Base-by-base conservation (phyloP, 139 green algal genomes). In the Haematococcus lacustris region DNA sequence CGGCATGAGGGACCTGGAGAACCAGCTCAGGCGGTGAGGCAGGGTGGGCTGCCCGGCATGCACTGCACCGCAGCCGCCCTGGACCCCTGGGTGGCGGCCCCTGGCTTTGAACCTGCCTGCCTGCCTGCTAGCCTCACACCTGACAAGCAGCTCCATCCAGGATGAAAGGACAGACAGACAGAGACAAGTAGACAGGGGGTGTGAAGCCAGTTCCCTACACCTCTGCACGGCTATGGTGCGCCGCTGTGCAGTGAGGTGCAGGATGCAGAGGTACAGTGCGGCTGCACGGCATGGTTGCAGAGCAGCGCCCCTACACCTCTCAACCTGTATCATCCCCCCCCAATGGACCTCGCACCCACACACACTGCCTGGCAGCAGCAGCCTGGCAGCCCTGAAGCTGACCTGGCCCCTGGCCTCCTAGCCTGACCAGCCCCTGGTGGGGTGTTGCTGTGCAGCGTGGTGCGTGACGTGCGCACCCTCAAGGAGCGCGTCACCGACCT, bases 1-100 rank as follows among this genome's bases (percentile, higher is more conserved):
- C 3, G 75, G 69, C 32, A 65, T 80, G 50, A 78, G 73, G 51
- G 77, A 82, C 33, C 38, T 81, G 59, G 79, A 84, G 63, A 35
- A 47, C 3, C 75, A 81, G 63, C 38, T 84, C 4, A 74, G 68
- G 57, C 65, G 67, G 47, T 64, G 13, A 57, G 47, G 13, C 13
- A 28, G 47, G 13, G 47, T 57, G 47, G 13, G 21, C 21, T 13
- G 13, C 47, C 13, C 21, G 13, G 47, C 47, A 13, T 28, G 13
- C 47, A 57, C 13, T 57, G 21, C 21, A 28, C 13, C 47, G 47
- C 21, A 21, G 47, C 47, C 47, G 13, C 13, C 21, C 47, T 57
- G 21, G 13, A 21, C 21, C 13, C 21, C 13, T 57, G 47, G 21
- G 21, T 57, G 47, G 47, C 13, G 47, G 13, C 13, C 47, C 13